Evolutionary conservation across 176 grass and related monocot species (phyloP).

Genomic region (Lolium rigidum): DNA sequence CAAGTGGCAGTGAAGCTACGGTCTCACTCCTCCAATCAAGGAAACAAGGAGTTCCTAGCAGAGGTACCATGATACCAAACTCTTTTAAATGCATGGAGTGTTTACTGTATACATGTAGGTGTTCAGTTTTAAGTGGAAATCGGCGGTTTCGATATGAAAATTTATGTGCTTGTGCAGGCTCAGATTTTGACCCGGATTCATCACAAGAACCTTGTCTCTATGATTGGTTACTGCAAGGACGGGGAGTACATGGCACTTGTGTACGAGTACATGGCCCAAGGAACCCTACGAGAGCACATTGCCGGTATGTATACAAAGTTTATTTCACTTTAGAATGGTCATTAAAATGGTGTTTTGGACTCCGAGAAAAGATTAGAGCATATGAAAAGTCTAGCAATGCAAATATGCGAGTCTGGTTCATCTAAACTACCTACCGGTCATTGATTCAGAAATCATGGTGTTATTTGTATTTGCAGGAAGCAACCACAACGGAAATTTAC

Average conservation of each 20-base stretch:
- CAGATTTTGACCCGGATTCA: neutral
- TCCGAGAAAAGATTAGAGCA: too few relatives aligned
- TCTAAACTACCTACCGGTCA: neutral
- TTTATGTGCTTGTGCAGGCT: neutral
- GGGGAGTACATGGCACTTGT: conserved; percentile 20
- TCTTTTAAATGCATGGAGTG: neutral
- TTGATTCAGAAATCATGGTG: neutral
- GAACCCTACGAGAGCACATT: conserved; percentile 12
- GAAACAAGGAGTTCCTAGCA: neutral
- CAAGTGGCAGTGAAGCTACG: neutral
- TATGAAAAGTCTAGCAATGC: too few relatives aligned
- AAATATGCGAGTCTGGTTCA: neutral
- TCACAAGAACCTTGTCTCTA: conserved; percentile 6
- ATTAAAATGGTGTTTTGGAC: neutral
- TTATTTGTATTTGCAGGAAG: neutral
- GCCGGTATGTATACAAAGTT: neutral
- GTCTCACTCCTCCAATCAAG: neutral
- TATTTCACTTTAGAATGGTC: neutral
- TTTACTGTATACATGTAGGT: neutral
- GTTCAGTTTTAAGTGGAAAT: neutral
- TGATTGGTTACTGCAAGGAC: conserved; percentile 9
- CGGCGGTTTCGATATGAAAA: neutral
- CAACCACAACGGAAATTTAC: neutral
- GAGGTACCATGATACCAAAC: neutral
- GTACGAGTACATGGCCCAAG: conserved; percentile 9